phyloP scores from a whole-genome alignment of 768 basidiomycete species.

The Termitomyces sp. region DNA sequence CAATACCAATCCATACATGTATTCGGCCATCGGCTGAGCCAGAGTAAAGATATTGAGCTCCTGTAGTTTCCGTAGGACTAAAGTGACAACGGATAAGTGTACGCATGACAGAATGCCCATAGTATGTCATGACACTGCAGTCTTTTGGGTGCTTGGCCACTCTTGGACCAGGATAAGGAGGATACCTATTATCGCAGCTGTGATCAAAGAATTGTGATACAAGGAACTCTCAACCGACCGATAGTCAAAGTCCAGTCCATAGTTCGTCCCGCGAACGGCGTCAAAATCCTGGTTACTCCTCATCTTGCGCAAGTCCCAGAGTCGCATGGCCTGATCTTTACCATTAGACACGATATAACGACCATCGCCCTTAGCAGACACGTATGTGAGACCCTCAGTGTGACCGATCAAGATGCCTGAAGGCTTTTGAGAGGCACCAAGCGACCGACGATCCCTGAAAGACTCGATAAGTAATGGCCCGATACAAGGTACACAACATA shows the following conservation, averaged over 20 bases:
- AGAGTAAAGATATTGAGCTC: conserved; percentile 90
- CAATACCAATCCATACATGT: conserved; percentile 51
- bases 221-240: conserved; percentile 44
- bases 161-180: conserved; percentile 61
- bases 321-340: conserved; percentile 87
- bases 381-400: conserved; percentile 93
- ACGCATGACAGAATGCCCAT: conserved; percentile 85
- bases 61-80: conserved; percentile 90
- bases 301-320: conserved; percentile 97
- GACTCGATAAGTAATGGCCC: conserved; percentile 21
- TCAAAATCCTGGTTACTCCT: conserved; percentile 69
- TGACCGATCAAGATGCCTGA: conserved; percentile 94
- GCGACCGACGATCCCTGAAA: conserved; percentile 53
- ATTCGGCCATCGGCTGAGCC: conserved; percentile 85
- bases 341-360: conserved; percentile 94
- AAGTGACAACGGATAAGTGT: conserved; percentile 97
- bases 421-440: conserved; percentile 62
- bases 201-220: not conserved
- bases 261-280: conserved; percentile 40
- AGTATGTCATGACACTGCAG: conserved; percentile 93
- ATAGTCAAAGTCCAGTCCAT: conserved; percentile 78
- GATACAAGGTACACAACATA: conserved; percentile 40
- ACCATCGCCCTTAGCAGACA: conserved; percentile 94
- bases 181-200: conserved; percentile 41
- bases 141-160: conserved; percentile 75